Evolutionary conservation across 2,329 filamentous ascomycete species (phyloP).

Genomic region (Colletotrichum sansevieriae): DNA sequence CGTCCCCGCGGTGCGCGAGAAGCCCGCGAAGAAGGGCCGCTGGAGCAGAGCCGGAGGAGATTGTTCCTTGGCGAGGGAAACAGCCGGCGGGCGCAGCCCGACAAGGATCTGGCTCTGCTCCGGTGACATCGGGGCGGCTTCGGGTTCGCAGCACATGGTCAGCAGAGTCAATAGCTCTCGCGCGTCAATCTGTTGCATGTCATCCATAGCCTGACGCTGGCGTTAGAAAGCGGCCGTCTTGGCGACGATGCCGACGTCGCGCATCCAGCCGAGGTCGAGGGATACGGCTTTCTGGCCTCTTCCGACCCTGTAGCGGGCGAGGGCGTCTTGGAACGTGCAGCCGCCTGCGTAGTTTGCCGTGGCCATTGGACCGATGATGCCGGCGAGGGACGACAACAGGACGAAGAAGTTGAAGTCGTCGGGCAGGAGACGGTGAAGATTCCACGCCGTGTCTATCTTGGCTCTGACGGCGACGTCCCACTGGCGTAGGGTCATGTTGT

Average conservation of each 20-base stretch:
- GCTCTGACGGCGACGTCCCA: constrained; percentile 44
- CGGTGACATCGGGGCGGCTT: neutral
- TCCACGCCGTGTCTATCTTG: neutral
- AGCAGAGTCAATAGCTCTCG: constrained; percentile 45
- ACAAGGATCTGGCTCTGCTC: constrained; percentile 40
- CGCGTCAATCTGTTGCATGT: constrained; percentile 1
- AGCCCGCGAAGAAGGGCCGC: constrained; percentile 8
- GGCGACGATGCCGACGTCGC: constrained; percentile 1
- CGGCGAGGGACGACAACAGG: neutral
- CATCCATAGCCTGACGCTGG: neutral
- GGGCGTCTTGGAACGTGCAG: constrained; percentile 48
- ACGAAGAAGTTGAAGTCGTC: constrained; percentile 45
- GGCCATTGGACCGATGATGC: too few species aligned
- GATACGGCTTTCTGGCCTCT: constrained; percentile 17
- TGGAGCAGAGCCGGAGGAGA: constrained; percentile 33
- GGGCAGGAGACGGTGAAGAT: neutral
- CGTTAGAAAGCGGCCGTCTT: neutral
- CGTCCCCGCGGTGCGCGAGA: neutral
- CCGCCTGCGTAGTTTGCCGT: constrained; percentile 45
- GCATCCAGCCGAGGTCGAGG: constrained; percentile 29
- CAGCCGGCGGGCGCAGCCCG: constrained; percentile 43
- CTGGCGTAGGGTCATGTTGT: constrained; percentile 51
- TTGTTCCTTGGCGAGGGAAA: constrained; percentile 37
- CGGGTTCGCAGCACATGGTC: neutral
- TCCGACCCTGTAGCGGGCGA: constrained; percentile 30